A percentile compares a stretch with the other conserved stretches of the same genome.
phyloP scores from a whole-genome alignment of 306 rosid genomes.

The Citrullus colocynthis region DNA sequence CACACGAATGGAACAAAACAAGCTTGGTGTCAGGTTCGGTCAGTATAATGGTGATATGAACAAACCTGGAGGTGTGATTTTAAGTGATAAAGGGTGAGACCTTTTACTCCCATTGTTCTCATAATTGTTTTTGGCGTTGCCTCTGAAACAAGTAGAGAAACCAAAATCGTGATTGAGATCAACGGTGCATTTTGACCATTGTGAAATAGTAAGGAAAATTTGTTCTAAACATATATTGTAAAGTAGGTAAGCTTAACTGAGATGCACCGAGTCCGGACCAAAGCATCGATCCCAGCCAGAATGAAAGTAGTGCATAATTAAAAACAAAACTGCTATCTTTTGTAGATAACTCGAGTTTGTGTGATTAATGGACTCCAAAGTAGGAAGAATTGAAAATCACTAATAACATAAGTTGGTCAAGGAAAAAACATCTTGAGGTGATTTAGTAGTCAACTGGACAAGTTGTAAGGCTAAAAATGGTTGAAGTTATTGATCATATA shows the following conservation, averaged over 20 bases:
- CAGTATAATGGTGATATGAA: background rate
- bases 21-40: background rate
- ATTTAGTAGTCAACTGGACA: background rate
- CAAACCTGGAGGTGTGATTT: slow-evolving; percentile 57
- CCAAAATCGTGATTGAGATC: background rate
- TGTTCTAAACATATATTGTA: background rate
- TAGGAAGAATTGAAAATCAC: background rate
- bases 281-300: background rate
- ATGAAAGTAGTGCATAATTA: background rate
- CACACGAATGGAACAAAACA: background rate
- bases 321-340: background rate
- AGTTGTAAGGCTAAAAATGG: background rate
- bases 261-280: background rate
- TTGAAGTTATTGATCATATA: background rate
- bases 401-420: background rate
- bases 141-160: slow-evolving; percentile 24
- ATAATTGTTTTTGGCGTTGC: slow-evolving; percentile 50
- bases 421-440: background rate
- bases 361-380: background rate
- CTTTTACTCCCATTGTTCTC: slow-evolving; percentile 60
- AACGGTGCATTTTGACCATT: background rate
- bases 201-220: background rate
- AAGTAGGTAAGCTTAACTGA: background rate
- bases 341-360: background rate
- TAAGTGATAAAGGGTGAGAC: slow-evolving; percentile 54